These are phyloP conservation scores for Caloboletus firmus DNA, from an alignment of 1,284 basidiomycete species.

Conservation along the genomic window DNA sequence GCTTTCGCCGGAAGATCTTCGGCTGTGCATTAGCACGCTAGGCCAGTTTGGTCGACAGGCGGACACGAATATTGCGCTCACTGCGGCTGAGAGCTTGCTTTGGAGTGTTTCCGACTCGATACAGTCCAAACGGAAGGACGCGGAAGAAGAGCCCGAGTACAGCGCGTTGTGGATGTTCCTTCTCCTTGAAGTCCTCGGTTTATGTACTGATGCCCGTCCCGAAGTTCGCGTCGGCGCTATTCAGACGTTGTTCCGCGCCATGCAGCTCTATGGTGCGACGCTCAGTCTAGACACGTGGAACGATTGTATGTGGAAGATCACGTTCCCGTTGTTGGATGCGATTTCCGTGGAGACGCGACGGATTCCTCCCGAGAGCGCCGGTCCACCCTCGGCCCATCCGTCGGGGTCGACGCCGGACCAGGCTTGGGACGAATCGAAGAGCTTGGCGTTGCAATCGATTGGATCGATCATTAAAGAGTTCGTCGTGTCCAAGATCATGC, in stretches of 20 bases:
- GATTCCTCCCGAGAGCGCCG: slow-evolving; percentile 21
- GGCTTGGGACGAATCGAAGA: slow-evolving; percentile 86
- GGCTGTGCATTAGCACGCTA: slow-evolving; percentile 85
- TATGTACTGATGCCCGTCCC: slow-evolving; percentile 79
- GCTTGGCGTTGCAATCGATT: slow-evolving; percentile 81
- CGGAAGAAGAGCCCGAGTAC: slow-evolving; percentile 66
- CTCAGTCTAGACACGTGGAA: slow-evolving; percentile 84
- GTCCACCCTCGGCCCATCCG: slow-evolving; percentile 14
- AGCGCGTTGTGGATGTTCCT: slow-evolving; percentile 91
- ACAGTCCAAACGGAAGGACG: slow-evolving; percentile 72
- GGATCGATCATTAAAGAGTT: slow-evolving; percentile 85
- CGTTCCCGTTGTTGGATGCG: slow-evolving; percentile 84
- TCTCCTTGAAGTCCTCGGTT: slow-evolving; percentile 76
- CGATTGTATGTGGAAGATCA: slow-evolving; percentile 83
- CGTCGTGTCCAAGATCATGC: slow-evolving; percentile 69
- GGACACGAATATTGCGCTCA: slow-evolving; percentile 95
- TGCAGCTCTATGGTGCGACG: slow-evolving; percentile 89
- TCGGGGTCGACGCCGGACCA: slow-evolving; percentile 34
- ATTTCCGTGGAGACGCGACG: slow-evolving; percentile 59
- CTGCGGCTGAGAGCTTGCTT: slow-evolving; percentile 83
- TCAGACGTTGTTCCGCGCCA: slow-evolving; percentile 90
- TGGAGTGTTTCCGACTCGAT: slow-evolving; percentile 95
- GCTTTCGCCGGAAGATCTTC: slow-evolving; percentile 78
- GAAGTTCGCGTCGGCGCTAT: slow-evolving; percentile 94
- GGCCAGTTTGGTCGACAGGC: slow-evolving; percentile 88